These are phyloP conservation scores for Hymenoscyphus infarciens DNA, from an alignment of 2,329 filamentous ascomycete genomes.

Conservation along the genomic window DNA sequence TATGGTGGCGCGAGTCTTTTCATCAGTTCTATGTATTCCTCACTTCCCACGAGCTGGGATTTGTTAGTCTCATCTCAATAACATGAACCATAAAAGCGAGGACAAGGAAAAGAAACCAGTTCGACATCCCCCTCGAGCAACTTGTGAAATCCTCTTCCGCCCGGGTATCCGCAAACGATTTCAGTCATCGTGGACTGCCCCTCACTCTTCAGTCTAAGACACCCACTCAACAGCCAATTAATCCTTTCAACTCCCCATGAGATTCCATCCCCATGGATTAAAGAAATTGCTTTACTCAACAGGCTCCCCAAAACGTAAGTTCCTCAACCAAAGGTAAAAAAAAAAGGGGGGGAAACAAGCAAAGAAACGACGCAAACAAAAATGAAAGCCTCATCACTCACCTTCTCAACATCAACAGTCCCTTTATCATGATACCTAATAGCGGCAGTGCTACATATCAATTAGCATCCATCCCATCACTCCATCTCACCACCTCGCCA, in stretches of 20 bases:
- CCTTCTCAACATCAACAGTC: constrained; percentile 11
- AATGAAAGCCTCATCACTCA: neutral
- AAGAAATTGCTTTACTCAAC: too few relatives aligned
- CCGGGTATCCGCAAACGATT: neutral
- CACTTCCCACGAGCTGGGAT: constrained; percentile 8
- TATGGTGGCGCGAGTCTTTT: constrained; percentile 11
- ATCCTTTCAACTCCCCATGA: too few relatives aligned
- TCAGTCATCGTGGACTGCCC: neutral
- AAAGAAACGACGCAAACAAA: too few relatives aligned
- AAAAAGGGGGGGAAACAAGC: too few relatives aligned
- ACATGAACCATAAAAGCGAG: too few relatives aligned
- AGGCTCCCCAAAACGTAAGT: too few relatives aligned
- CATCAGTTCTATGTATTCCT: constrained; percentile 14
- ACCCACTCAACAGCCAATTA: neutral
- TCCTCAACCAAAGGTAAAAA: too few relatives aligned
- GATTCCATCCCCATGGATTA: too few relatives aligned
- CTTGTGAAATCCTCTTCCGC: too few relatives aligned
- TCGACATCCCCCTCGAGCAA: too few relatives aligned
- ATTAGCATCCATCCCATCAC: neutral
- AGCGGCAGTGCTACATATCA: constrained; percentile 13
- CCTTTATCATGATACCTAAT: constrained; percentile 18
- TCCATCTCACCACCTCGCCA: neutral
- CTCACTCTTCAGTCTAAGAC: neutral
- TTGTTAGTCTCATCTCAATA: neutral
- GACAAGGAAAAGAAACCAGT: too few relatives aligned